Percentiles rank a stretch among this genome's conserved stretches.
phyloP scores from a whole-genome alignment of 768 basidiomycete species.

The Holtermannia corniformis region DNA sequence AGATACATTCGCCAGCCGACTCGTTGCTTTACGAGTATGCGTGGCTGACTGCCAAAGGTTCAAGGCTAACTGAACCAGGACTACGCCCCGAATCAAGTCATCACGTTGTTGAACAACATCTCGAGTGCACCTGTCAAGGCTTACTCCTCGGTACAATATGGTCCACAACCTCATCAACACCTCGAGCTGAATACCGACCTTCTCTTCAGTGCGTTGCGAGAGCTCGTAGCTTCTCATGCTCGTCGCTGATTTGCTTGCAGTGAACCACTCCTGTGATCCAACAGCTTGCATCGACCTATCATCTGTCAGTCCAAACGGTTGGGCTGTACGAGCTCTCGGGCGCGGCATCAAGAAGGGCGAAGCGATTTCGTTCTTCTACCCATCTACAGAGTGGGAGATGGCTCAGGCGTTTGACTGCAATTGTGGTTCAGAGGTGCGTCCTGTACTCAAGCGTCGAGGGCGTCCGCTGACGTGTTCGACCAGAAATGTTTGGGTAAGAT shows the following conservation, averaged over 20 bases:
- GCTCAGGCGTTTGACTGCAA: constrained; percentile 53
- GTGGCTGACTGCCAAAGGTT: background rate
- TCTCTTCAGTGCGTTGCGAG: constrained; percentile 47
- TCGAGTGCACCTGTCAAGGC: constrained; percentile 42
- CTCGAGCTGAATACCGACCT: constrained; percentile 55
- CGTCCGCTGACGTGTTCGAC: background rate
- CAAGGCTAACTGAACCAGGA: constrained; percentile 17
- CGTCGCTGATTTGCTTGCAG: constrained; percentile 31
- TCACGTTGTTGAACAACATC: constrained; percentile 25
- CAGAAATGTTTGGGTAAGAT: constrained; percentile 49
- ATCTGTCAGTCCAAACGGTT: constrained; percentile 43
- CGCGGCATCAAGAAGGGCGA: constrained; percentile 39
- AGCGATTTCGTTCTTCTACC: constrained; percentile 56
- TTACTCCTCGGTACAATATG: constrained; percentile 52
- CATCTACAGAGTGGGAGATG: constrained; percentile 63
- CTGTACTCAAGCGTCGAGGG: too few species aligned
- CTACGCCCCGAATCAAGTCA: constrained; percentile 18
- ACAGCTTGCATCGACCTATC: constrained; percentile 52
- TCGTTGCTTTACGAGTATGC: constrained; percentile 33
- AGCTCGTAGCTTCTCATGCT: background rate
- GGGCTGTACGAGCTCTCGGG: constrained; percentile 48
- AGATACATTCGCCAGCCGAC: constrained; percentile 30
- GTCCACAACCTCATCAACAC: constrained; percentile 46
- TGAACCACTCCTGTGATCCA: constrained; percentile 58
- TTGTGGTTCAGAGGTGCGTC: constrained; percentile 47